Evolutionary conservation across 306 rosid species (phyloP).

Genomic region (Macrotyloma uniflorum): DNA sequence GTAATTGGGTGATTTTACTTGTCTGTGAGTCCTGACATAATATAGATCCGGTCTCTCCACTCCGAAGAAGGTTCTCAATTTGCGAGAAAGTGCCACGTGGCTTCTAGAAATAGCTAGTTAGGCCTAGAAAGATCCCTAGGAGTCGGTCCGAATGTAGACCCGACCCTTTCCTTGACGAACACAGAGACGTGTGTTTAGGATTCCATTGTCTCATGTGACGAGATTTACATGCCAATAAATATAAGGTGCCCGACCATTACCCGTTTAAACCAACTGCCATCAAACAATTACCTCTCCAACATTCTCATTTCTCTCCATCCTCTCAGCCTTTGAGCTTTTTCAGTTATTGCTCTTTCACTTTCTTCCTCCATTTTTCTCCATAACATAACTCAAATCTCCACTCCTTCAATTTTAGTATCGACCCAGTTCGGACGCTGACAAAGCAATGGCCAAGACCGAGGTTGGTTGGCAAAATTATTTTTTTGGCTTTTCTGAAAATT

Average conservation of each 20-base stretch:
- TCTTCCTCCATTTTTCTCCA: not conserved
- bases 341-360: not conserved
- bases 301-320: not conserved
- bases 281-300: constrained; percentile 1
- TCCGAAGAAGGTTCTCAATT: constrained; percentile 25
- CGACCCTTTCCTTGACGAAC: constrained; percentile 6
- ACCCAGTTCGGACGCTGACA: not conserved
- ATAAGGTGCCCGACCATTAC: not conserved
- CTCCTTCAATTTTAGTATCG: not conserved
- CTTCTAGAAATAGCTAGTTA: constrained; percentile 42
- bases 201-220: not conserved
- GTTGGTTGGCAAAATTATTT: constrained; percentile 27
- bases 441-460: constrained; percentile 50
- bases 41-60: not conserved
- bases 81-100: constrained; percentile 47
- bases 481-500: not conserved
- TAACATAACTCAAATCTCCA: not conserved
- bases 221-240: constrained; percentile 1
- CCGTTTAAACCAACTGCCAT: not conserved
- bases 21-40: not conserved
- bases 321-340: not conserved
- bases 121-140: constrained; percentile 42
- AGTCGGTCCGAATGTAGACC: constrained; percentile 42
- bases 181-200: constrained; percentile 5
- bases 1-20: not conserved